Conservation (phyloP, 805 yeast genomes). For the Yarrowia keelungensis region DNA sequence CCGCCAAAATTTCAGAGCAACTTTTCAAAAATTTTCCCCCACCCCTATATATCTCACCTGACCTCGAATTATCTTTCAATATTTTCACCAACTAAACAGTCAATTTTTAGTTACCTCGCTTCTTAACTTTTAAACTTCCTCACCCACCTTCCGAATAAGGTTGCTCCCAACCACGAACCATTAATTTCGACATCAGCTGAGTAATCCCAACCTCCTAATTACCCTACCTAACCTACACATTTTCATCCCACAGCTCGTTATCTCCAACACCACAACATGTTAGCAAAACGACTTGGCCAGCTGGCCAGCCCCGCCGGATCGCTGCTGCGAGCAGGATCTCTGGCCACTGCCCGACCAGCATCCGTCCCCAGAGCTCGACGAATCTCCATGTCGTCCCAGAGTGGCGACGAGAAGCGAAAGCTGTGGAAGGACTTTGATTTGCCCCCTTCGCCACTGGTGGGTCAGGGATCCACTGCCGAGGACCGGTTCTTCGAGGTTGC, state of each 20-base stretch:
- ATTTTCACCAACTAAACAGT: background rate
- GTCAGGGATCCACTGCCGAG: conserved; percentile 17
- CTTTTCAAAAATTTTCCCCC: background rate
- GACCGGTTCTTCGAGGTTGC: conserved; percentile 34
- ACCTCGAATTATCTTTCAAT: background rate
- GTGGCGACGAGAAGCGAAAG: conserved; percentile 27
- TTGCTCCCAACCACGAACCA: conserved; percentile 35
- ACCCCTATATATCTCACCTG: background rate
- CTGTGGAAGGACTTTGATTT: conserved; percentile 35
- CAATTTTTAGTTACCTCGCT: background rate
- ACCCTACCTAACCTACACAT: conserved; percentile 36
- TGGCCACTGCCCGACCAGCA: conserved; percentile 25
- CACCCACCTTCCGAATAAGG: background rate
- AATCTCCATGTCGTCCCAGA: conserved; percentile 38
- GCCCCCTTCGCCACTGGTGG: conserved; percentile 38
- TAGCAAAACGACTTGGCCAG: conserved; percentile 38
- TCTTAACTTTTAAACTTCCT: background rate
- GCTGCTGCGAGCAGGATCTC: conserved; percentile 37
- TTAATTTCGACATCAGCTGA: conserved; percentile 13
- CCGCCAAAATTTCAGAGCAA: background rate
- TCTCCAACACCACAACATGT: conserved; percentile 38
- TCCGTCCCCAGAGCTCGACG: conserved; percentile 31
- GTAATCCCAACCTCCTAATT: conserved; percentile 12
- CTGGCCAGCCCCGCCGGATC: conserved; percentile 38
- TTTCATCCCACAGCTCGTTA: conserved; percentile 23